These are phyloP conservation scores for Colletotrichum theobromicola DNA, from an alignment of 2,329 filamentous ascomycete genomes.

Conservation along the genomic window DNA sequence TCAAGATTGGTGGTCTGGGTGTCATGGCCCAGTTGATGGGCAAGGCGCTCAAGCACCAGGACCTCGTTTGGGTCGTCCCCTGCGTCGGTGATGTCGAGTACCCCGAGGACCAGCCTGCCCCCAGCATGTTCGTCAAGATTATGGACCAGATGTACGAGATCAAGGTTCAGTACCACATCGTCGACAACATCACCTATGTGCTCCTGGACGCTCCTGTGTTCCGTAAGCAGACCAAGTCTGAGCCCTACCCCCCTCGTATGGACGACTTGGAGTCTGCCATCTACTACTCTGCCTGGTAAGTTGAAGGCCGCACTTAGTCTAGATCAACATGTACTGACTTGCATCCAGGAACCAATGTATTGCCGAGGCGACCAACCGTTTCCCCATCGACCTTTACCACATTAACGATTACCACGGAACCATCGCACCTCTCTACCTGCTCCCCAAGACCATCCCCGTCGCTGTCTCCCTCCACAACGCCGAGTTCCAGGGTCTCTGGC, in stretches of 20 bases:
- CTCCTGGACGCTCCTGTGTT: slow-evolving; percentile 71
- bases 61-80: slow-evolving; percentile 68
- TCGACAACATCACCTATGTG: slow-evolving; percentile 72
- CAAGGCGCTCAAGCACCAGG: slow-evolving; percentile 67
- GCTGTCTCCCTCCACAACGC: slow-evolving; percentile 72
- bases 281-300: slow-evolving; percentile 69
- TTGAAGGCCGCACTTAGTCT: rapidly evolving
- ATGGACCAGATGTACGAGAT: slow-evolving; percentile 66
- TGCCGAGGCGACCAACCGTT: slow-evolving; percentile 65
- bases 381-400: slow-evolving; percentile 67
- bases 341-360: slow-evolving; percentile 63
- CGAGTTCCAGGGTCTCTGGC: slow-evolving; percentile 73
- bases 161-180: slow-evolving; percentile 66
- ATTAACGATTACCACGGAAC: slow-evolving; percentile 72
- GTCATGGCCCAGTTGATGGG: slow-evolving; percentile 76
- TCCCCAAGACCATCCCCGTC: slow-evolving; percentile 65
- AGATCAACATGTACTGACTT: neutral
- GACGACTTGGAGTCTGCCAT: slow-evolving; percentile 72
- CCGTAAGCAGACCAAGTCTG: slow-evolving; percentile 64
- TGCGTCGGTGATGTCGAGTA: slow-evolving; percentile 70
- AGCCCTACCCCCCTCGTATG: slow-evolving; percentile 72
- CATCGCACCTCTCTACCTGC: slow-evolving; percentile 69
- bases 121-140: slow-evolving; percentile 67
- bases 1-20: slow-evolving; percentile 74
- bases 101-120: slow-evolving; percentile 60